Base-by-base conservation (phyloP, 768 basidiomycete species). In the Coprinopsis sp. region DNA sequence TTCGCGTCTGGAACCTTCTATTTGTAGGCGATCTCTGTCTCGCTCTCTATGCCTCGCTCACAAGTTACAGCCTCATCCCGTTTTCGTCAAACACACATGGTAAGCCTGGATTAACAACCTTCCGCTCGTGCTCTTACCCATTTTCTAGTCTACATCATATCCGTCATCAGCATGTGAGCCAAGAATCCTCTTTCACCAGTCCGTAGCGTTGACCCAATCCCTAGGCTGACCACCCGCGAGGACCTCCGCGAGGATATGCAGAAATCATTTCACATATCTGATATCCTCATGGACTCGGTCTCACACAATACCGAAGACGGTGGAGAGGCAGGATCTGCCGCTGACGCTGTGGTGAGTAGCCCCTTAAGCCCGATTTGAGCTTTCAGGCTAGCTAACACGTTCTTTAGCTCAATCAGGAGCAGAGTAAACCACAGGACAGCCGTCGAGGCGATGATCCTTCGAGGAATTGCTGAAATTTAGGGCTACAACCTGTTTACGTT, bases 151-250 rank as follows among this genome's bases (percentile, higher is more conserved):
- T 44, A 44, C 31, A 29, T 44, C n/a, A 44, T 44, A 6, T 44
- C 31, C 4, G 43, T 44, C 29, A 29, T 44, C 22, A 44, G 43
- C 31, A 44, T 44, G 43, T 44, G 43, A 33, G 43, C 33, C 10
- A 8, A 8, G n/a, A n/a, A 8, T 31, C 30, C 30, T 31, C 30
- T 31, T 31, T n/a, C 30, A 31, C n/a, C 30, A 31, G 30, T 8
- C 30, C 6, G 36, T 18, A 37, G 8, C 19, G 21, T 19, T 24
- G 12, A 40, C 12, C 10, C n/a, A n/a, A n/a, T n/a, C n/a, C n/a
- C n/a, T 31, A 39, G 37, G 37, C 19, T 39, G 37, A 39, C 10
- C 21, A 7, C 37, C 8, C 7, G 37, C 6, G 37, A 39, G 19
- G 37, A 24, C n/a, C n/a, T n/a, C n/a, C n/a, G n/a, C n/a, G n/a